Evolutionary conservation across 805 yeast species (phyloP).

Genomic region (Saccharomycopsis capsularis): DNA sequence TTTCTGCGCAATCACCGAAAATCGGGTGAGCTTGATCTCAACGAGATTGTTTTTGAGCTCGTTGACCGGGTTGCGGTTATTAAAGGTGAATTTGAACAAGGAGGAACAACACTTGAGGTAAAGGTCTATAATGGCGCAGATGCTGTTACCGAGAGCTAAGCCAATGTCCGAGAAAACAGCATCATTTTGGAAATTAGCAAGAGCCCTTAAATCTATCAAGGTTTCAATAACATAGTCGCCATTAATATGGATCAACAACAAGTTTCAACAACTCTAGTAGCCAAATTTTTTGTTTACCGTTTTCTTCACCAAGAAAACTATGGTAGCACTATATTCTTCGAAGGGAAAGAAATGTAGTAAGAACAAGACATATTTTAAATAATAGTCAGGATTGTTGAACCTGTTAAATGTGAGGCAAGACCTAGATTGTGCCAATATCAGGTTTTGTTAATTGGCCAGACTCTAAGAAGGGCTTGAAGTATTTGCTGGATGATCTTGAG

Average conservation of each 20-base stretch:
- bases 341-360: constrained; percentile 16
- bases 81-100: no score
- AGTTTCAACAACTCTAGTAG: constrained; percentile 19
- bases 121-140: background rate
- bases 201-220: background rate
- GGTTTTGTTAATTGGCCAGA: background rate
- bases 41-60: constrained; percentile 30
- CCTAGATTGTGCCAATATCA: constrained; percentile 2
- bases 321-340: constrained; percentile 4
- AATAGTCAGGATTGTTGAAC: constrained; percentile 11
- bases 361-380: constrained; percentile 5
- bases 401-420: constrained; percentile 15
- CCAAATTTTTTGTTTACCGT: constrained; percentile 6
- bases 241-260: constrained; percentile 17
- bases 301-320: constrained; percentile 9
- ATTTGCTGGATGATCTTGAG: constrained; percentile 5
- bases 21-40: constrained; percentile 68
- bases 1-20: constrained; percentile 58
- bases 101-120: background rate
- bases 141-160: background rate
- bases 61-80: background rate
- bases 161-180: background rate
- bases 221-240: constrained; percentile 13
- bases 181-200: background rate
- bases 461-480: constrained; percentile 3